phyloP scores from a whole-genome alignment of 768 basidiomycete species.

The Cubamyces lactineus region DNA sequence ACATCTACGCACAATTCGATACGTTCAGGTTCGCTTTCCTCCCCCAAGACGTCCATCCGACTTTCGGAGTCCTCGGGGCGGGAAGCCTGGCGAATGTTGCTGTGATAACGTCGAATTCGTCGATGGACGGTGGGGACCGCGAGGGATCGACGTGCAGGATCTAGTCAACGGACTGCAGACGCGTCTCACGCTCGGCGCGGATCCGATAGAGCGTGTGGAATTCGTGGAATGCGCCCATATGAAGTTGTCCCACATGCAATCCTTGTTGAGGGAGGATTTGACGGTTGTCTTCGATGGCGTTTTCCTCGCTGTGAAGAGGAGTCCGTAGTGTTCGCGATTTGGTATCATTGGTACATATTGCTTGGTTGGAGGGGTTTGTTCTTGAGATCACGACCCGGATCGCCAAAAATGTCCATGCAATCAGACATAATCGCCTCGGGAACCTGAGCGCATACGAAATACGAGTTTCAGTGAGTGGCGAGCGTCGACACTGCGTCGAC shows the following conservation, averaged over 20 bases:
- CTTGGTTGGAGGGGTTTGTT: no score
- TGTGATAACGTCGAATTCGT: not conserved
- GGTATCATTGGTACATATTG: no score
- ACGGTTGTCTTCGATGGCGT: not conserved
- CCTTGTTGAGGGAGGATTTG: not conserved
- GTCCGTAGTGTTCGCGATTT: no score
- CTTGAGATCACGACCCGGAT: no score
- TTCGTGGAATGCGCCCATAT: not conserved
- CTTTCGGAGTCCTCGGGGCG: no score
- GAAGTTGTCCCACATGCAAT: conserved; percentile 7
- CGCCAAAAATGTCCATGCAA: no score
- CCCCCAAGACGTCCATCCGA: not conserved
- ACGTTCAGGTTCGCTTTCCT: not conserved
- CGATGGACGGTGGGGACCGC: not conserved
- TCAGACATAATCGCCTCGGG: no score
- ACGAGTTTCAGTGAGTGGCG: no score
- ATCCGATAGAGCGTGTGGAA: not conserved
- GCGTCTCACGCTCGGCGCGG: not conserved
- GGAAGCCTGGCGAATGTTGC: not conserved
- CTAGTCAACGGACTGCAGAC: not conserved
- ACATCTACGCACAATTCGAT: not conserved
- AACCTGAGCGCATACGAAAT: no score
- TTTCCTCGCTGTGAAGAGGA: not conserved
- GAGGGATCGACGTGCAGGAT: not conserved
- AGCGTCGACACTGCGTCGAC: no score